phyloP scores from a whole-genome alignment of 768 basidiomycete genomes.

The Russula lepida region DNA sequence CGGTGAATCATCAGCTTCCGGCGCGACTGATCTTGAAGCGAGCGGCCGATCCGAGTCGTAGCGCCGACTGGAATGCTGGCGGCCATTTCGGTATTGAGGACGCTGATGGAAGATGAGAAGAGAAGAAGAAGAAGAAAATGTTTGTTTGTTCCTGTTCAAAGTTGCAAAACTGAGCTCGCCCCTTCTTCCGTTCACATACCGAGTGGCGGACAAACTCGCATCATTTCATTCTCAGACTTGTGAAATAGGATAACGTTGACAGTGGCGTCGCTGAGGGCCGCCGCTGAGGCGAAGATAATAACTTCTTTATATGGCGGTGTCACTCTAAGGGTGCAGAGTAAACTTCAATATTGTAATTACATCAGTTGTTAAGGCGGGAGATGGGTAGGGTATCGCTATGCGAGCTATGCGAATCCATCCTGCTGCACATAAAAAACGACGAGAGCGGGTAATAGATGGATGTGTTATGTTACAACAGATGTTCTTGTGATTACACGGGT shows the following conservation, averaged over 20 bases:
- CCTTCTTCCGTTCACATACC: background rate
- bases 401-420: conserved; percentile 16
- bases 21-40: background rate
- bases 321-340: background rate
- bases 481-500: conserved; percentile 9
- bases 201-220: background rate
- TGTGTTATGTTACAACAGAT: conserved; percentile 8
- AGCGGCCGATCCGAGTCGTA: background rate
- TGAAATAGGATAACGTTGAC: background rate
- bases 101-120: background rate
- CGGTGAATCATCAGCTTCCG: background rate
- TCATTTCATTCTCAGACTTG: background rate
- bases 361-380: background rate
- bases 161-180: background rate
- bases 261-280: background rate
- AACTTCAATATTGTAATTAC: conserved; percentile 13
- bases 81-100: background rate
- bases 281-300: background rate
- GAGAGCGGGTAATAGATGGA: background rate
- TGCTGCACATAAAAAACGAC: background rate
- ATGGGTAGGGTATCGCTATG: conserved; percentile 14
- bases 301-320: background rate
- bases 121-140: too few relatives aligned
- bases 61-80: background rate
- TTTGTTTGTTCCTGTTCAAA: background rate